These are phyloP conservation scores for Cryoendolithus antarcticus DNA, from an alignment of 2,329 filamentous ascomycete genomes.

Conservation along the genomic window DNA sequence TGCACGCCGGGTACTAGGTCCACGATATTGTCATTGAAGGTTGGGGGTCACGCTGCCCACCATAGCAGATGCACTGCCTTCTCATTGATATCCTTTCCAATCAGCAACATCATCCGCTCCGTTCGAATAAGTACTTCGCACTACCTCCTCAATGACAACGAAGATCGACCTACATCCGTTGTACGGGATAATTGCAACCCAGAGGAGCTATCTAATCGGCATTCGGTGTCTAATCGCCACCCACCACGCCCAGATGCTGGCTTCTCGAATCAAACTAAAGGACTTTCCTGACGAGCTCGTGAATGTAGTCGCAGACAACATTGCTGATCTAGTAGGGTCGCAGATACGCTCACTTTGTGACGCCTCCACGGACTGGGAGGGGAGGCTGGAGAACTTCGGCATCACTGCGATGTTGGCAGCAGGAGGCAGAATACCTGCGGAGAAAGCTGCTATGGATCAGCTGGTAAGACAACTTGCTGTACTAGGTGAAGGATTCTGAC, in stretches of 20 bases:
- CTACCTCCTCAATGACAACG: too few relatives aligned
- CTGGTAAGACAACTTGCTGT: too few relatives aligned
- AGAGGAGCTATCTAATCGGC: conserved; percentile 1
- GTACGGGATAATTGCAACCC: conserved; percentile 3
- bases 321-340: not conserved
- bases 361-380: not conserved
- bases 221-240: not conserved
- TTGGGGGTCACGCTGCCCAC: too few relatives aligned
- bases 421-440: not conserved
- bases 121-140: too few relatives aligned
- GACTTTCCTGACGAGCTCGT: conserved; percentile 2
- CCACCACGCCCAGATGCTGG: not conserved
- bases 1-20: too few relatives aligned
- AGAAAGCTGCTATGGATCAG: not conserved
- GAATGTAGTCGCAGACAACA: not conserved
- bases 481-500: too few relatives aligned
- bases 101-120: too few relatives aligned
- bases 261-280: not conserved
- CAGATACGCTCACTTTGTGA: not conserved
- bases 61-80: too few relatives aligned
- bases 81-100: too few relatives aligned
- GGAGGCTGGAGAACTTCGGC: not conserved
- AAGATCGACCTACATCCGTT: not conserved
- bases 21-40: too few relatives aligned
- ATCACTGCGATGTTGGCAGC: not conserved